phyloP scores from a whole-genome alignment of 1,284 basidiomycete genomes.

The Volvariella volvacea region DNA sequence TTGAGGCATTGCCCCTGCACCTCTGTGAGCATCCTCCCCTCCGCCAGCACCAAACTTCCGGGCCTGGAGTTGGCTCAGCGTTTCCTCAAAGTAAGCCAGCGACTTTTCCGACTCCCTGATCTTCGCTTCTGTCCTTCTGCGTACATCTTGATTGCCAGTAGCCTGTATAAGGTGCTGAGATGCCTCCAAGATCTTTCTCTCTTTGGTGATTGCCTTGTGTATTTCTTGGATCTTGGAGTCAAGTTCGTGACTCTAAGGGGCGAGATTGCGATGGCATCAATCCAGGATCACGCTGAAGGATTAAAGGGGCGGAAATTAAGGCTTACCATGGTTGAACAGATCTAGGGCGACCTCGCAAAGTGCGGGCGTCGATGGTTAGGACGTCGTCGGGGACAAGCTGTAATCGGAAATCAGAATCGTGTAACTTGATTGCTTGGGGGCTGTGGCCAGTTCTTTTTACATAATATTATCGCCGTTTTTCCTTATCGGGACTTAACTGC shows the following conservation, averaged over 20 bases:
- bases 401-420: slow-evolving; percentile 13
- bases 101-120: slow-evolving; percentile 85
- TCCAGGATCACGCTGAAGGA: slow-evolving; percentile 9
- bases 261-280: slow-evolving; percentile 9
- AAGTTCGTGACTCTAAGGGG: slow-evolving; percentile 49
- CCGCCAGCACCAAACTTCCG: slow-evolving; percentile 42
- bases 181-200: slow-evolving; percentile 89
- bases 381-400: slow-evolving; percentile 1
- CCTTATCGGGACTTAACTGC: slow-evolving; percentile 2
- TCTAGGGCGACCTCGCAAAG: slow-evolving; percentile 7
- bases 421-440: slow-evolving; percentile 16
- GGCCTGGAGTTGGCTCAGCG: slow-evolving; percentile 76
- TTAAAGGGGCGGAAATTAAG: slow-evolving; percentile 10
- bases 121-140: slow-evolving; percentile 76
- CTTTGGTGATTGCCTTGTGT: slow-evolving; percentile 84
- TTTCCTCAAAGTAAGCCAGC: slow-evolving; percentile 84
- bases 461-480: slow-evolving; percentile 11
- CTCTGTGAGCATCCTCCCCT: slow-evolving; percentile 46
- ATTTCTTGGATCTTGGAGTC: slow-evolving; percentile 92
- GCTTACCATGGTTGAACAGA: slow-evolving; percentile 24
- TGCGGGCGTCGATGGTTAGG: slow-evolving; percentile 9
- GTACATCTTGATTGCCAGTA: slow-evolving; percentile 83
- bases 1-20: slow-evolving; percentile 32
- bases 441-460: slow-evolving; percentile 23
- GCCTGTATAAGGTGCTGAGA: slow-evolving; percentile 76